phyloP scores from a whole-genome alignment of 2,329 filamentous ascomycete species.

The Alternaria sp. region DNA sequence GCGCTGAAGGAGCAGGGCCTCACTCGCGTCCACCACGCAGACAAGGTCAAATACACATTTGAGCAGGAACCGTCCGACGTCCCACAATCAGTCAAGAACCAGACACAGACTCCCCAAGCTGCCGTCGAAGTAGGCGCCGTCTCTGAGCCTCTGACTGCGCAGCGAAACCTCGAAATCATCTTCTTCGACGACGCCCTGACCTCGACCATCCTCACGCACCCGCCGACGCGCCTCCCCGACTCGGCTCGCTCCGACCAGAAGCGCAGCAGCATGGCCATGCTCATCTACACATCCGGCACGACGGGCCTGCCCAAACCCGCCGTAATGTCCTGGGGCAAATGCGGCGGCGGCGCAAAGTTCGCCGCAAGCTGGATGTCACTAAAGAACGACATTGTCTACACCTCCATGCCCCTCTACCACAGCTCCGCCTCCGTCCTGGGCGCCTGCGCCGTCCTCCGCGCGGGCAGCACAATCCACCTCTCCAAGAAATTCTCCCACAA shows the following conservation, averaged over 20 bases:
- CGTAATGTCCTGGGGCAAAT: slow-evolving; percentile 39
- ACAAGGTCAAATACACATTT: slow-evolving; percentile 31
- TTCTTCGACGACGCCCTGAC: slow-evolving; percentile 40
- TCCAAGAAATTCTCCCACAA: slow-evolving; percentile 45
- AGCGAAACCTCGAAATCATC: slow-evolving; percentile 36
- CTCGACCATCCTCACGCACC: slow-evolving; percentile 34
- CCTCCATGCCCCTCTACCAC: slow-evolving; percentile 50
- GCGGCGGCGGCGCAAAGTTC: slow-evolving; percentile 24
- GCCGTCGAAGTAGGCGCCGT: slow-evolving; percentile 11
- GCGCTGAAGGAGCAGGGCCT: slow-evolving; percentile 42
- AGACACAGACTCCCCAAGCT: slow-evolving; percentile 18
- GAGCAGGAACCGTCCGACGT: slow-evolving; percentile 29
- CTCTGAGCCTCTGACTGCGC: slow-evolving; percentile 15
- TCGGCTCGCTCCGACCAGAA: slow-evolving; percentile 33
- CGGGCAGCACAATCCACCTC: slow-evolving; percentile 38
- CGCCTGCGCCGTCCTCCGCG: slow-evolving; percentile 33
- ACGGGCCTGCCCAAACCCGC: slow-evolving; percentile 48
- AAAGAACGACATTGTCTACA: slow-evolving; percentile 44
- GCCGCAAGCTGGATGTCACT: slow-evolving; percentile 32
- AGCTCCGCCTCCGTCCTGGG: slow-evolving; percentile 40
- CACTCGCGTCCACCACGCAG: slow-evolving; percentile 6
- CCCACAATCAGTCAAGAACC: slow-evolving; percentile 25
- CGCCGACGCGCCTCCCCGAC: slow-evolving; percentile 39
- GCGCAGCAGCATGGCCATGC: slow-evolving; percentile 39
- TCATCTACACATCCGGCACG: slow-evolving; percentile 50